phyloP scores from a whole-genome alignment of 192 early-diverging fungal species.

The Spinellus fusiger region DNA sequence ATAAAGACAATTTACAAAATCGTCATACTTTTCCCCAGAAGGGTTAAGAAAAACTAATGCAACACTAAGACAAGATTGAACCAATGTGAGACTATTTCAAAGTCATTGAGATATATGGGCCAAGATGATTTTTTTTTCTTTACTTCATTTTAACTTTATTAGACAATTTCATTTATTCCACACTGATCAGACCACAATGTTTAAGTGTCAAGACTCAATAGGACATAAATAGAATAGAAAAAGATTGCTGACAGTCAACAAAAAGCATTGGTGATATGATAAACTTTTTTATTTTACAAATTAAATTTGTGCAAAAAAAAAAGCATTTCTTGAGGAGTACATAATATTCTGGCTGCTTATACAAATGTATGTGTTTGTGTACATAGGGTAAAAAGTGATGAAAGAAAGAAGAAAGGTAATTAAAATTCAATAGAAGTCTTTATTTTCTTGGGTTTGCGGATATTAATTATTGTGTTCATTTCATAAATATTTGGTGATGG shows the following conservation, averaged over 20 bases:
- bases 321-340: not conserved
- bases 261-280: not conserved
- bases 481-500: slow-evolving; percentile 4
- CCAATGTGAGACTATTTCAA: slow-evolving; percentile 4
- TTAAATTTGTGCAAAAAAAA: not conserved
- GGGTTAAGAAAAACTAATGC: slow-evolving; percentile 3
- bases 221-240: slow-evolving; percentile 5
- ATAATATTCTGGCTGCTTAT: slow-evolving; percentile 8
- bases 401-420: not conserved
- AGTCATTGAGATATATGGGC: slow-evolving; percentile 6
- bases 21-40: too few relatives aligned
- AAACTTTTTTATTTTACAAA: not conserved
- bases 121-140: slow-evolving; percentile 7
- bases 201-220: slow-evolving; percentile 7
- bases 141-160: slow-evolving; percentile 8
- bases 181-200: slow-evolving; percentile 4
- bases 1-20: too few relatives aligned
- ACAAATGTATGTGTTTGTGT: not conserved
- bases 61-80: not conserved
- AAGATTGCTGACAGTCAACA: slow-evolving; percentile 1
- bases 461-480: not conserved
- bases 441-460: not conserved
- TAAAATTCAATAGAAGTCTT: slow-evolving; percentile 2
- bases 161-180: slow-evolving; percentile 10
- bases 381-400: slow-evolving; percentile 6